Percentiles rank a stretch among this genome's conserved stretches.
Conservation (phyloP, 1,284 basidiomycete species). For the Cyathus pygmaeus region DNA sequence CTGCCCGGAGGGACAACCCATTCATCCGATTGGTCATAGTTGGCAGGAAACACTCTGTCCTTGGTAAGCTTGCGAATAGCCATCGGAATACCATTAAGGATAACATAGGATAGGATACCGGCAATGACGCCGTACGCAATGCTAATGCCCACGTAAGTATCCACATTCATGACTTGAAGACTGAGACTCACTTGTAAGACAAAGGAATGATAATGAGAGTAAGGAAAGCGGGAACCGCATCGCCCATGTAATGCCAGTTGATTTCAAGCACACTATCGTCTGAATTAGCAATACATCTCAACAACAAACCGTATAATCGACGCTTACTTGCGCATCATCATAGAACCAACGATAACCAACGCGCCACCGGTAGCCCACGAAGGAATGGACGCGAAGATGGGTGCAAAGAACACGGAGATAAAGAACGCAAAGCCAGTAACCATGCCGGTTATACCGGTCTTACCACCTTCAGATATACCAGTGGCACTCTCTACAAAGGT, state of each 20-base stretch:
- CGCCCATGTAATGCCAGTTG: conserved; percentile 91
- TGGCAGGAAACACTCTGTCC: conserved; percentile 76
- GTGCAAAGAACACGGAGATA: conserved; percentile 88
- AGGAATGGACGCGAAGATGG: conserved; percentile 90
- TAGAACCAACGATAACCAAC: conserved; percentile 85
- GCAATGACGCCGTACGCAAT: conserved; percentile 92
- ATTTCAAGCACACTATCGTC: conserved; percentile 74
- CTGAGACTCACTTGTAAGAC: conserved; percentile 75
- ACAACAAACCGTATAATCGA: conserved; percentile 10
- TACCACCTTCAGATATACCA: conserved; percentile 86
- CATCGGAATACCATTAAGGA: conserved; percentile 80
- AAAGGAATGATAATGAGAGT: conserved; percentile 82
- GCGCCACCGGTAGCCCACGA: conserved; percentile 91
- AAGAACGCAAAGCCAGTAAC: conserved; percentile 85
- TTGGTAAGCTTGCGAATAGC: conserved; percentile 63
- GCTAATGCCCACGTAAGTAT: conserved; percentile 49
- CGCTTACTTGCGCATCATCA: conserved; percentile 90
- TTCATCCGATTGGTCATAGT: conserved; percentile 68
- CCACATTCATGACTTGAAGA: conserved; percentile 11
- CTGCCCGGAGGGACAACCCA: conserved; percentile 78
- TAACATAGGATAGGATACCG: conserved; percentile 75
- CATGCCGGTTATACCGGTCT: conserved; percentile 87
- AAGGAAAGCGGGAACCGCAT: conserved; percentile 86
- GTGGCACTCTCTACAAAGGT: conserved; percentile 89
- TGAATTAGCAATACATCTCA: background rate